Base-by-base conservation (phyloP, 257 asterid genomes). In the Fraxinus quadrangulata region DNA sequence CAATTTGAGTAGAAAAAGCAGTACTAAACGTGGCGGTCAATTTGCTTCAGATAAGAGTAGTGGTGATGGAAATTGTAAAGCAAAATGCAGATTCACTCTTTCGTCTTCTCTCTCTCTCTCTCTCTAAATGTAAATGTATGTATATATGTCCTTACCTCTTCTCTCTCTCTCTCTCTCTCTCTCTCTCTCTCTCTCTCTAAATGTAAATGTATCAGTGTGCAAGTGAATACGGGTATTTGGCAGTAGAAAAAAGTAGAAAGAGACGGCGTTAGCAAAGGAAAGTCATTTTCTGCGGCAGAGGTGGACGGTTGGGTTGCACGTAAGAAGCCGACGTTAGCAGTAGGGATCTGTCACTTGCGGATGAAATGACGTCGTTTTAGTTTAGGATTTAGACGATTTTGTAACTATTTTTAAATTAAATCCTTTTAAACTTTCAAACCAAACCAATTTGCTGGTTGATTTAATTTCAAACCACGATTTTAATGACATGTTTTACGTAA, bases 61-160 rank as follows among this genome's bases (percentile, higher is more conserved):
- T 73, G 73, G 84, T 36, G 86, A 75, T 40, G 82, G 70, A 71
- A 71, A 77, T 68, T 67, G 73, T 83, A 81, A 85, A 83, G 87
- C 87, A 79, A 84, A 87, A 28, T 12, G 37, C 83, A 83, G 84
- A n/a, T 68, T 78, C 81, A 13, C 81, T 74, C 76, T 71, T 76
- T 33, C 82, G 39, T 45, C 89, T 83, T 24, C 33, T 74, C 78
- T 40, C 45, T 3, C 65, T 19, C 65, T 51, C 16, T 40, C 49
- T 40, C 16, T 10, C 2, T 37, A 37, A 37, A 37, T 47, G 11
- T 47, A 3, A 37, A 6, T 37, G 12, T 37, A 8, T 73, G 70
- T 79, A 23, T 76, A 40, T 30, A 54, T 30, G 31, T 30, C 31
- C 31, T 30, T 30, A 30, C 31, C 33, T 30, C 33, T 30, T 2